Percentiles rank a stretch among this genome's conserved stretches.
Conservation (phyloP, 1,284 basidiomycete genomes). For the Anthracocystis setariae region DNA sequence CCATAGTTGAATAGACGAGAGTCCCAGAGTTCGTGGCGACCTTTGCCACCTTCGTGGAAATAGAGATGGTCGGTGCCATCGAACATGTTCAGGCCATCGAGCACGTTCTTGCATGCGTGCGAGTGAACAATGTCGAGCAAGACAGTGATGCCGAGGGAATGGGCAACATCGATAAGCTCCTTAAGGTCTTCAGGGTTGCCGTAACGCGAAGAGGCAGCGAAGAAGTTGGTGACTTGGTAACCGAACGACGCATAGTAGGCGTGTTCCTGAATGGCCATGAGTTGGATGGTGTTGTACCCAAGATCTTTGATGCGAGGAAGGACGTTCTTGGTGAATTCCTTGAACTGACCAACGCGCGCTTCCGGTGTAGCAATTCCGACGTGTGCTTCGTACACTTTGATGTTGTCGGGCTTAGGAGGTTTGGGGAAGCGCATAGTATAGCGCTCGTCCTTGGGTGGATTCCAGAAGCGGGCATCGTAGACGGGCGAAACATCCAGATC, state of each 20-base stretch:
- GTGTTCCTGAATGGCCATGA: conserved; percentile 88
- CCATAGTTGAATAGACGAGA: conserved; percentile 90
- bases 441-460: conserved; percentile 77
- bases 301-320: conserved; percentile 88
- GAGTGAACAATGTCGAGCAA: conserved; percentile 97
- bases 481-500: conserved; percentile 87
- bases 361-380: conserved; percentile 95
- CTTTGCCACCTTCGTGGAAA: conserved; percentile 91
- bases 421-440: conserved; percentile 85
- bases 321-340: conserved; percentile 84
- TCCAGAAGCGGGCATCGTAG: conserved; percentile 99
- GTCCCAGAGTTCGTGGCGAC: conserved; percentile 96
- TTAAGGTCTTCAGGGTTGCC: conserved; percentile 89
- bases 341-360: conserved; percentile 88
- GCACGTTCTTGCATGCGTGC: conserved; percentile 96
- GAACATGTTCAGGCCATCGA: conserved; percentile 93
- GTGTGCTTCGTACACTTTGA: conserved; percentile 96
- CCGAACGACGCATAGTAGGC: conserved; percentile 99
- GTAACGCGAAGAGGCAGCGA: conserved; percentile 94
- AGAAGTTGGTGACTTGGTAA: conserved; percentile 97
- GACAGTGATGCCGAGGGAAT: conserved; percentile 89
- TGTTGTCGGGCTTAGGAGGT: conserved; percentile 76
- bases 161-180: conserved; percentile 92
- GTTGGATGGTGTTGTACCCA: conserved; percentile 95
- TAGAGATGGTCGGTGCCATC: conserved; percentile 96